Evolutionary conservation across 2,329 filamentous ascomycete genomes (phyloP), one percentile per base, ranked within the genome.

Genomic region (Ceratocystis albifundus): DNA sequence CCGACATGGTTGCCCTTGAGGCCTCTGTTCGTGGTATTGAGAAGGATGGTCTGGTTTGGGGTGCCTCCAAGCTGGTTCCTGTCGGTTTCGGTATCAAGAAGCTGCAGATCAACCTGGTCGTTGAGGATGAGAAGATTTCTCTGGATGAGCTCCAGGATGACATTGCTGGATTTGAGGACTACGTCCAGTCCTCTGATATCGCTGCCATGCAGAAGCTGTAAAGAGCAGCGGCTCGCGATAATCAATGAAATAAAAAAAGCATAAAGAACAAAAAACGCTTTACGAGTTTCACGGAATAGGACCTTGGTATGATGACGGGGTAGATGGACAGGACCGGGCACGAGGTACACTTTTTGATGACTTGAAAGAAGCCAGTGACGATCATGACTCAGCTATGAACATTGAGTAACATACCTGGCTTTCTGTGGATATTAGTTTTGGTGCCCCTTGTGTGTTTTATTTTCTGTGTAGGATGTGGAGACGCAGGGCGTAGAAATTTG

Each of bases 71-170:
- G 83, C 82, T 96, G 71, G 87, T 96, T 64, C 78, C 92, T 71
- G 87, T 99, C 73, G 93, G 92, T 74, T 99, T 90, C 84, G 94
- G 94, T 83, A 95, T 99, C 83, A 94, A 89, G 84, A 97, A 97
- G 86, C 87, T 99, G 70, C 93, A 97, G 85, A 96, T 99, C 83
- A 97, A 90, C 87, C 80, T 97, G 72, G 91, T 97, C 73, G 82
- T 97, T 71, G 94, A 97, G 83, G 94, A 99, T 55, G 68, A 68
- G 46, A 69, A 69, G 59, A 64, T 99, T 75, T 92, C 89, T 71
- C 77, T 89, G 71, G 84, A 88, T 72, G 93, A 96, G 70, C 87
- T 99, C 72, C 85, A 96, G 83, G 86, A 90, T 76, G 74, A 89
- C 81, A 95, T 97, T 74, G 70, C 76, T 75, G 89, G 84, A 72